Conservation (phyloP, 139 green algal genomes). For the Chlamydomonas sp. region DNA sequence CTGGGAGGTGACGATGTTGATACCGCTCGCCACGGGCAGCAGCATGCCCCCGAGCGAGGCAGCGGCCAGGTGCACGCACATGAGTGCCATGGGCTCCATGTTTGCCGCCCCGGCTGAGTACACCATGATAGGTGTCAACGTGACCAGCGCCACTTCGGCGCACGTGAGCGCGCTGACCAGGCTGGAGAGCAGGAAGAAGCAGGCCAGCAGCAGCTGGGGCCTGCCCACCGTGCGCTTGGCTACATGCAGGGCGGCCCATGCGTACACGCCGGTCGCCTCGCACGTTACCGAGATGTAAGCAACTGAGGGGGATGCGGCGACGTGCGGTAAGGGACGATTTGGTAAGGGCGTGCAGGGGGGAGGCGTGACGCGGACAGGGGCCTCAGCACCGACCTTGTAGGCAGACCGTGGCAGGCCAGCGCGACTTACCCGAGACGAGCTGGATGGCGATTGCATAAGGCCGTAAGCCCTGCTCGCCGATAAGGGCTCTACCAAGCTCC, state of each 20-base stretch:
- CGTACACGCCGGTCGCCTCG: conserved; percentile 10
- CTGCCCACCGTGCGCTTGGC: neutral
- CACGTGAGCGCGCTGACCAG: neutral
- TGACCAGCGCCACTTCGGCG: conserved; percentile 1
- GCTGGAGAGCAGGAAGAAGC: neutral
- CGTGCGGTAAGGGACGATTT: neutral
- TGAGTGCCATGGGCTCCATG: conserved; percentile 8
- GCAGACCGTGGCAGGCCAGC: no score
- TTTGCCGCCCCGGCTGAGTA: neutral
- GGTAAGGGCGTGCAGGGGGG: neutral
- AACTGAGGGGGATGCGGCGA: neutral
- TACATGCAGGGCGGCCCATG: conserved; percentile 10
- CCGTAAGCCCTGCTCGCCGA: no score
- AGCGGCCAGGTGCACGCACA: neutral
- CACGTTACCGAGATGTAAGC: conserved; percentile 3
- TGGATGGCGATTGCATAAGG: no score
- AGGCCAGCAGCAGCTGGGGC: neutral
- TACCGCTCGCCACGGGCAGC: neutral
- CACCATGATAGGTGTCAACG: neutral
- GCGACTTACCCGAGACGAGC: no score
- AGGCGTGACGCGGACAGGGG: neutral
- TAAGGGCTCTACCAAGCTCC: neutral
- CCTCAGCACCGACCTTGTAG: no score
- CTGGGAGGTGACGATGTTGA: neutral
- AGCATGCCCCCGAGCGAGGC: conserved; percentile 13